Evolutionary conservation across 768 basidiomycete genomes (phyloP), one percentile per base, ranked within the genome.

Genomic region (Mycena venus): DNA sequence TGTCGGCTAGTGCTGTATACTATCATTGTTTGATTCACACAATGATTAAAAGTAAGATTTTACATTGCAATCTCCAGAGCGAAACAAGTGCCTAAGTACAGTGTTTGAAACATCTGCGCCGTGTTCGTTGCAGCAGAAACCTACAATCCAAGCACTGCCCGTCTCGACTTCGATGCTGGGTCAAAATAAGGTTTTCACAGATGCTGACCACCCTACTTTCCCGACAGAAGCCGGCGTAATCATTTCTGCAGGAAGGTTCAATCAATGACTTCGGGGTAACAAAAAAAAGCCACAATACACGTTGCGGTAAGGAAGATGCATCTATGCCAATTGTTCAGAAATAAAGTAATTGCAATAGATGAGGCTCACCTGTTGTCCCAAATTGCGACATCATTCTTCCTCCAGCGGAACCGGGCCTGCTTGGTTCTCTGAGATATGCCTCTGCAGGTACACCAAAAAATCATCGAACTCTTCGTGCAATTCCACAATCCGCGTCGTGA

Each of bases 391-490:
- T 88, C 88, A 75, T 90, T 87, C 47, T 78, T 77, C 34, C 82
- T 79, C 90, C 91, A 92, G 23, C 86, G 85, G 84, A 84, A 89
- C 29, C 88, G 83, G 53, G 83, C 84, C 75, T 90, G 90, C 90
- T 75, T 92, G 91, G 82, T 91, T 91, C 77, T 91, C 87, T 1
- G 88, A 79, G 66, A 90, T 80, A 73, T 90, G 89, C 12, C 85
- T 82, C 68, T 82, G 83, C n/a, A 92, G 82, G 80, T 87, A 91
- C 0, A 84, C 81, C 27, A 91, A 80, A 2, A 90, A 76, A 60
- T 86, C 78, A 56, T 88, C 88, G 8, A 89, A 90, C 80, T 92
- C 91, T 19, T 84, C 80, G 10, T 85, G 83, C 27, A 92, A 83
- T 78, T 90, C 90, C 29, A 89, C 81, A 72, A 92, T 91, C 15